Base-by-base conservation (phyloP, 2,329 filamentous ascomycete species). In the Xylariales sp. region DNA sequence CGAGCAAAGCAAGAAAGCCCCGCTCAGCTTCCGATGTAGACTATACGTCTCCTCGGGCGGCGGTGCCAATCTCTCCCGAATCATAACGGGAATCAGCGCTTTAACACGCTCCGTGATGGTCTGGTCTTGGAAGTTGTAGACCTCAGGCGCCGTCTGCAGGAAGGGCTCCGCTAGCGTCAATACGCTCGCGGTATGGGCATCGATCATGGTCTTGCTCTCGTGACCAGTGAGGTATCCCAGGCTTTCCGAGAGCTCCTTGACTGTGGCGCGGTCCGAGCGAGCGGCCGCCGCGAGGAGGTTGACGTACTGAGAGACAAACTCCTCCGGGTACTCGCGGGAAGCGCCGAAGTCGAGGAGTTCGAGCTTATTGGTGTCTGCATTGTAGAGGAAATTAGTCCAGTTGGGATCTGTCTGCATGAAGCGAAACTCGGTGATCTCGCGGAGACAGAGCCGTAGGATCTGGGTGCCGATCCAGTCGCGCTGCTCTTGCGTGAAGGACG, bases 401-500 rank as follows among this genome's bases (percentile, higher is more conserved):
- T 98, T 98, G 29, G 93, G 93, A 59, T 98, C 93, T 4, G 93
- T 98, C 68, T 98, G 93, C 93, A 98, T 98, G 69, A 95, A 97
- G 46, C 76, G 82, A 77, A 96, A 97, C 64, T 95, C 88, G 49
- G 84, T 84, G 53, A 97, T 91, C 66, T 97, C 93, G 44, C 90
- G 84, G 28, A 97, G 76, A 59, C 89, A 97, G 9, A 98, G 81
- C 4, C 89, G 86, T 39, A 97, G 76, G 50, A 97, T 87, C 56
- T 97, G 87, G 1, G 88, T 93, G 40, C 93, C 93, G 56, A 98
- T 95, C 88, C 90, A 96, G 68, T 98, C 89, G 46, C 84, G 82
- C 62, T 97, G 88, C 38, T 80, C 73, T 59, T 97, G 91, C 0
- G 78, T 82, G 44, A 97, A 82, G 12, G 75, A 75, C 32, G 76